phyloP scores from a whole-genome alignment of 768 basidiomycete genomes.

The Calocera viscosa region DNA sequence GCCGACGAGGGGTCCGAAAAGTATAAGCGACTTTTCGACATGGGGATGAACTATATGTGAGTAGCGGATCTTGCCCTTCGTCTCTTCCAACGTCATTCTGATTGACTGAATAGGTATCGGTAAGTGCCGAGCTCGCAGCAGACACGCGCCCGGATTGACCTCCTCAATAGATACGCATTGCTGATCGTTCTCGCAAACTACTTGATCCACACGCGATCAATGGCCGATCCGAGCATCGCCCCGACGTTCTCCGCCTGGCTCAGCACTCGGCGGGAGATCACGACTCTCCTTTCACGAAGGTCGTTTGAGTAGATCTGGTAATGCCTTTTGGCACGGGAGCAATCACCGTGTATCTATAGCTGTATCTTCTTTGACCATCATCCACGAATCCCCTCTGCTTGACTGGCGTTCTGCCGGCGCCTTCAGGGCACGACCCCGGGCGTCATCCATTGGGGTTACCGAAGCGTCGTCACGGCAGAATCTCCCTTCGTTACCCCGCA shows the following conservation, averaged over 20 bases:
- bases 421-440: too few species aligned
- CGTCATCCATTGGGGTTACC: not conserved
- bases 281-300: slow-evolving; percentile 13
- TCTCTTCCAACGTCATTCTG: not conserved
- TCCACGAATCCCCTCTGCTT: not conserved
- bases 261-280: slow-evolving; percentile 17
- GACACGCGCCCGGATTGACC: not conserved
- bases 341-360: not conserved
- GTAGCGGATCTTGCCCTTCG: slow-evolving; percentile 24
- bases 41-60: slow-evolving; percentile 82
- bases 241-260: slow-evolving; percentile 20
- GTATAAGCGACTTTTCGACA: slow-evolving; percentile 54
- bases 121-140: not conserved
- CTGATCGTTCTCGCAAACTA: slow-evolving; percentile 93
- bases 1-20: slow-evolving; percentile 68
- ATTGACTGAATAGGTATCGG: slow-evolving; percentile 45
- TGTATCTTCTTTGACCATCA: not conserved
- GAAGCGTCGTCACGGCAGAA: not conserved
- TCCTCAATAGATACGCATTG: slow-evolving; percentile 50
- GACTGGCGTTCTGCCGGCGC: too few species aligned
- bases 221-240: slow-evolving; percentile 13
- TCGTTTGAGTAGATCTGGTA: slow-evolving; percentile 14
- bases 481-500: not conserved
- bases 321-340: not conserved
- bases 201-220: slow-evolving; percentile 50